Evolutionary conservation across 495 filamentous ascomycete genomes (phyloP), one percentile per base, ranked within the genome.

Genomic region (Hyaloscypha variabilis): DNA sequence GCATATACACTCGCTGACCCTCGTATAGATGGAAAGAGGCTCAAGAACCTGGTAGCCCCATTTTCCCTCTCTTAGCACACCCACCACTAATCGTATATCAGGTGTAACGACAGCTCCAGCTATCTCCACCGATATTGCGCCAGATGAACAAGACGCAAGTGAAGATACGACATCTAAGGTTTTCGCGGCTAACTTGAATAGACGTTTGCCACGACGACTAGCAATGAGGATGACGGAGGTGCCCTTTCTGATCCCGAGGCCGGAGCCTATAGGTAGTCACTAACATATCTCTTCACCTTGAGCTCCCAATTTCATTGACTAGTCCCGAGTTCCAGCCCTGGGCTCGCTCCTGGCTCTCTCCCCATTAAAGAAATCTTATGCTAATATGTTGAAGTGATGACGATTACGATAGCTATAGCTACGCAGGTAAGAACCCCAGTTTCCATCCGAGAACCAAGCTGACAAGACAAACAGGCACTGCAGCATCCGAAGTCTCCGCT

Each of bases 21-120:
- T n/a, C n/a, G n/a, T n/a, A n/a, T n/a, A n/a, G n/a, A n/a, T 81
- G 72, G 71, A 69, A 71, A 42, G 29, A 54, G 14, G 21, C 42
- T 2, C 56, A 50, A 14, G 25, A 65, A 13, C 74, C 70, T 5
- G 52, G 52, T 60, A 36, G 51, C n/a, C n/a, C 28, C 19, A 54
- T 17, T 46, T 17, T 46, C 39, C n/a, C n/a, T n/a, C n/a, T n/a
- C n/a, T n/a, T n/a, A n/a, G n/a, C n/a, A n/a, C n/a, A n/a, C n/a
- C n/a, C n/a, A n/a, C n/a, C n/a, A n/a, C n/a, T n/a, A n/a, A n/a
- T n/a, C n/a, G n/a, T n/a, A n/a, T n/a, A n/a, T n/a, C n/a, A n/a
- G n/a, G n/a, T n/a, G n/a, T n/a, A n/a, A n/a, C n/a, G n/a, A 19
- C 6, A 17, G 39, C 17, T 46, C 39, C 39, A 19, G 39, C 39